Percentiles rank a stretch among this genome's conserved stretches.
These are phyloP conservation scores for Croton laevigatus DNA, from an alignment of 441 rosid species.

Conservation along the genomic window DNA sequence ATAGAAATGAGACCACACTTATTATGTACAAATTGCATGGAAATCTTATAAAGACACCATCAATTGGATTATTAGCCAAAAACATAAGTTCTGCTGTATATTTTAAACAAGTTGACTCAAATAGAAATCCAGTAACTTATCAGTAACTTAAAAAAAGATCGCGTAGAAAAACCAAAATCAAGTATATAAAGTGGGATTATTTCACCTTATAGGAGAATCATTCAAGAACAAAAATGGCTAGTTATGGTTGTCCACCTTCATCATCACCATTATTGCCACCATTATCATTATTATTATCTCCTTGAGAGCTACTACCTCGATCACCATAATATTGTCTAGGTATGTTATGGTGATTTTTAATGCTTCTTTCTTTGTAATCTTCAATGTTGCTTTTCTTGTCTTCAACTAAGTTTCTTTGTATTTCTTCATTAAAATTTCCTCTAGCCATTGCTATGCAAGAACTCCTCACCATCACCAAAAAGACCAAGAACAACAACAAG, in stretches of 20 bases:
- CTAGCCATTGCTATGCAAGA: slow-evolving; percentile 25
- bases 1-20: no score
- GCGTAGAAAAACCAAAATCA: not conserved
- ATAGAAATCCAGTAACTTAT: no score
- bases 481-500: slow-evolving; percentile 9
- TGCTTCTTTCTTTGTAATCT: slow-evolving; percentile 22
- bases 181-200: no score
- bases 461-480: slow-evolving; percentile 28
- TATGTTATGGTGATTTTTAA: slow-evolving; percentile 42
- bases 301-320: slow-evolving; percentile 16
- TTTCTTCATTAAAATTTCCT: slow-evolving; percentile 14
- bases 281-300: not conserved
- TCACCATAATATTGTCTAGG: slow-evolving; percentile 35
- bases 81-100: no score
- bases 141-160: not conserved
- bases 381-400: slow-evolving; percentile 5
- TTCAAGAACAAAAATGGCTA: not conserved
- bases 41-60: no score
- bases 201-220: not conserved
- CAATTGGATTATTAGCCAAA: no score
- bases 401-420: slow-evolving; percentile 4
- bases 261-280: slow-evolving; percentile 13
- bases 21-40: no score
- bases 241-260: slow-evolving; percentile 18
- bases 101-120: no score